A percentile compares a stretch with the other conserved stretches of the same genome.
These are phyloP conservation scores for Penicillium italicum DNA, from an alignment of 2,329 filamentous ascomycete species.

Conservation along the genomic window DNA sequence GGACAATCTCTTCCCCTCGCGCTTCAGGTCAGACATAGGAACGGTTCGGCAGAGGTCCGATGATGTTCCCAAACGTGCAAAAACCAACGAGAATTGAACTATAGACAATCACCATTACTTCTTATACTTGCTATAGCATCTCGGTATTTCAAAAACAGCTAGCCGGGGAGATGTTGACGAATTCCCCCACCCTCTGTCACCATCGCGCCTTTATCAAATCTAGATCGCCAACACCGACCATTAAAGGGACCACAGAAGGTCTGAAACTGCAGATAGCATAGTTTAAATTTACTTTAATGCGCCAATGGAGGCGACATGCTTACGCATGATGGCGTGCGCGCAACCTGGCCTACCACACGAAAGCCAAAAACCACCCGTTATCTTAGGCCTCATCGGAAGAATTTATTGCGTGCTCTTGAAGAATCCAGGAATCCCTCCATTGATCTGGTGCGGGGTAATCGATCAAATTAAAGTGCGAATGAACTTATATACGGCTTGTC, in stretches of 20 bases:
- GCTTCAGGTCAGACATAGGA: constrained; percentile 17
- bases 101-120: not conserved
- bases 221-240: not conserved
- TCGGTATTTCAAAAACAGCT: not conserved
- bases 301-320: constrained; percentile 11
- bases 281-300: not conserved
- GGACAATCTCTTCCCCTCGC: constrained; percentile 5
- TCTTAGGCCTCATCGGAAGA: constrained; percentile 6
- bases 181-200: constrained; percentile 19
- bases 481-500: not conserved
- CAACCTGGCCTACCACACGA: constrained; percentile 1
- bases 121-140: not conserved
- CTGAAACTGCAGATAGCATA: not conserved
- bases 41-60: not conserved
- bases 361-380: constrained; percentile 9
- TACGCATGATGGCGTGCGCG: constrained; percentile 24
- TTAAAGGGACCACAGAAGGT: not conserved
- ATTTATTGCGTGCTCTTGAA: constrained; percentile 26
- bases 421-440: constrained; percentile 13
- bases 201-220: constrained; percentile 6
- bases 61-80: not conserved
- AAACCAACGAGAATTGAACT: not conserved
- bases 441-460: not conserved
- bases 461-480: not conserved
- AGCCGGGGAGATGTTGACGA: not conserved